Evolutionary conservation across 768 basidiomycete species (phyloP).

Genomic region (Boletus rex-veris): DNA sequence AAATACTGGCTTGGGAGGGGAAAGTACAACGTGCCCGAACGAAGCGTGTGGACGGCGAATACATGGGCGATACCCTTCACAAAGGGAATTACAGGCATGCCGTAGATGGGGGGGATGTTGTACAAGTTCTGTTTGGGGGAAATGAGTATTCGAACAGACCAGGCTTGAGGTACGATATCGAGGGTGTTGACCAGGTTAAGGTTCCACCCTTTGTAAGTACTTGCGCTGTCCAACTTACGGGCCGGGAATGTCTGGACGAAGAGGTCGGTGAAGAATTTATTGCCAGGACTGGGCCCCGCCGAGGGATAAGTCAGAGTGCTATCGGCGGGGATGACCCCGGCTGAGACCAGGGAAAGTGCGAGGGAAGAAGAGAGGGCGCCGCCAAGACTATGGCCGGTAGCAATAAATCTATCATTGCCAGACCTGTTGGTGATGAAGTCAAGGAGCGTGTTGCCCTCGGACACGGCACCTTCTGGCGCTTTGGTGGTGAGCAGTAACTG

Average conservation of each 20-base stretch:
- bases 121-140: slow-evolving; percentile 9
- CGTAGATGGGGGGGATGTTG: slow-evolving; percentile 14
- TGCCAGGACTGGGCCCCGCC: slow-evolving; percentile 13
- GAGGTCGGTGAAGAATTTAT: neutral
- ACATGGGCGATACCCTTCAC: neutral
- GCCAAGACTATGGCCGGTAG: slow-evolving; percentile 13
- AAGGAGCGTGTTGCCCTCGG: neutral
- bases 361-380: slow-evolving; percentile 10
- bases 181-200: slow-evolving; percentile 16
- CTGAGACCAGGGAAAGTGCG: slow-evolving; percentile 7
- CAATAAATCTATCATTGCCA: neutral
- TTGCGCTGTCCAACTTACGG: neutral
- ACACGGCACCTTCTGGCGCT: neutral
- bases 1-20: slow-evolving; percentile 10
- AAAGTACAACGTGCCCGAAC: neutral
- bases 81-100: neutral
- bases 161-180: slow-evolving; percentile 14
- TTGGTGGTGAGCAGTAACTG: slow-evolving; percentile 1
- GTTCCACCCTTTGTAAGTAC: slow-evolving; percentile 14
- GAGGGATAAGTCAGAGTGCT: slow-evolving; percentile 27
- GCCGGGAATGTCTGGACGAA: slow-evolving; percentile 1
- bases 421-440: slow-evolving; percentile 1
- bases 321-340: slow-evolving; percentile 29
- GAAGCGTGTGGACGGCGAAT: neutral
- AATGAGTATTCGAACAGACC: neutral